phyloP scores from a whole-genome alignment of 106 monocot genomes.

The Phalaenopsis aphrodite region DNA sequence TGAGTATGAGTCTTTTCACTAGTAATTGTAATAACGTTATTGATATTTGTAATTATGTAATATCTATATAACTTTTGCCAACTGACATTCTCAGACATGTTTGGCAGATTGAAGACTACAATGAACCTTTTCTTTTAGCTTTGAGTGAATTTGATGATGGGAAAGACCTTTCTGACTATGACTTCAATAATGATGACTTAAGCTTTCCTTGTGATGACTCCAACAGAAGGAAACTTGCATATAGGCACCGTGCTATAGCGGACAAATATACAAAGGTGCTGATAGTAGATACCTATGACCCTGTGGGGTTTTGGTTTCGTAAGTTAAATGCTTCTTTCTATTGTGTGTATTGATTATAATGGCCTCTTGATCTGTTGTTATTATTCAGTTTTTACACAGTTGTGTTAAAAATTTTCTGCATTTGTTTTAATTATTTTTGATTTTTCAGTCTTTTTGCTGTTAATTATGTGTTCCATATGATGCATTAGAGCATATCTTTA shows the following conservation, averaged over 20 bases:
- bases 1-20: no score
- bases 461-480: not conserved
- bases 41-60: not conserved
- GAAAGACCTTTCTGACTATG: slow-evolving; percentile 72
- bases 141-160: slow-evolving; percentile 77
- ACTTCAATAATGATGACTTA: slow-evolving; percentile 67
- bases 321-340: slow-evolving; percentile 15
- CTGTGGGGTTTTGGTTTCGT: slow-evolving; percentile 14
- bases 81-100: not conserved
- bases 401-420: not conserved
- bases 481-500: not conserved
- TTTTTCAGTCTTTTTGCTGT: not conserved
- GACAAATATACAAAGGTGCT: slow-evolving; percentile 81
- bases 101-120: slow-evolving; percentile 82
- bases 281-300: slow-evolving; percentile 10
- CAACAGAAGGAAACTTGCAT: slow-evolving; percentile 86
- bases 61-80: not conserved
- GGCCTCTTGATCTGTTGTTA: not conserved
- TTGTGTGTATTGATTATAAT: not conserved
- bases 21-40: not conserved
- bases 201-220: slow-evolving; percentile 55
- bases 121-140: slow-evolving; percentile 61
- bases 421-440: no score
- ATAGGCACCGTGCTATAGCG: slow-evolving; percentile 62
- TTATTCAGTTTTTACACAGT: not conserved